These are phyloP conservation scores for Neurospora sp. DNA, from an alignment of 495 filamentous ascomycete genomes.

Conservation along the genomic window DNA sequence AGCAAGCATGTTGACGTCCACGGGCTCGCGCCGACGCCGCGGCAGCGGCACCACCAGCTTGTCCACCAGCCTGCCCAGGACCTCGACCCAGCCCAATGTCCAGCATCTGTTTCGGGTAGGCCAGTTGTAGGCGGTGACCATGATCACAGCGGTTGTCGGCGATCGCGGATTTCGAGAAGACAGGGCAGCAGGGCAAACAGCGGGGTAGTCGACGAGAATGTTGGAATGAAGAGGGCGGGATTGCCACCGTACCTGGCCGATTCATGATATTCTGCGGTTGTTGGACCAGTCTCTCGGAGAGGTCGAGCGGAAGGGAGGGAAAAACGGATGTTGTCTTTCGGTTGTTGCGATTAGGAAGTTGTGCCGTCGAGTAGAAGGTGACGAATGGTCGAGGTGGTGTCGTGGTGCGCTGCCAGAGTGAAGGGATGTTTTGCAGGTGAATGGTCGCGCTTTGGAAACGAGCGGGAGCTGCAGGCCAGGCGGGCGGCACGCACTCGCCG, in stretches of 20 bases:
- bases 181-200: constrained; percentile 17
- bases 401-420: background rate
- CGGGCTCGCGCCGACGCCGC: background rate
- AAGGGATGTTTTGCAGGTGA: background rate
- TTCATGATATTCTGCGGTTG: constrained; percentile 35
- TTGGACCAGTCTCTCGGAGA: background rate
- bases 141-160: background rate
- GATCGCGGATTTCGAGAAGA: background rate
- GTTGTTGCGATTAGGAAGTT: background rate
- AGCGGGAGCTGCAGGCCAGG: background rate
- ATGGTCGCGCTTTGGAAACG: background rate
- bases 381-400: background rate
- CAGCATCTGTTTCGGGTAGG: background rate
- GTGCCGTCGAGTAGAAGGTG: background rate
- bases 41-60: background rate
- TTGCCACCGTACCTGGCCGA: constrained; percentile 42
- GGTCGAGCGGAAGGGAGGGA: background rate
- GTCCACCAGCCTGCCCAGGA: background rate
- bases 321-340: background rate
- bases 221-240: constrained; percentile 16
- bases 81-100: background rate
- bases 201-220: constrained; percentile 21
- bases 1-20: background rate
- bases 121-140: background rate
- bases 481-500: background rate